phyloP scores from a whole-genome alignment of 164 flowering plant species.

The Taxillus chinensis region DNA sequence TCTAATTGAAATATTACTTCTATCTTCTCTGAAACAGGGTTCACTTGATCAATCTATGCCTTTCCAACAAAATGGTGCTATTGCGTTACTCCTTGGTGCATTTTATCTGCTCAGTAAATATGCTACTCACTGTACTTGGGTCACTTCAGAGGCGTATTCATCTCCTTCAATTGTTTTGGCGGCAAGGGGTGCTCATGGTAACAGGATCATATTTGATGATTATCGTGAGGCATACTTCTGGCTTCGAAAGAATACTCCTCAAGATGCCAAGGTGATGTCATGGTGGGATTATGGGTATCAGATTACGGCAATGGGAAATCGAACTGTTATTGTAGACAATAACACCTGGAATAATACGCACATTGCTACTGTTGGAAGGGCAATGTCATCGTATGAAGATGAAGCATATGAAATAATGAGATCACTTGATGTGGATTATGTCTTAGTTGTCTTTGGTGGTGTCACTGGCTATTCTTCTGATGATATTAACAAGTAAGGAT shows the following conservation, averaged over 20 bases:
- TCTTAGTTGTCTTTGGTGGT: constrained; percentile 97
- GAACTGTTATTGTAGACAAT: constrained; percentile 95
- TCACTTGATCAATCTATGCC: constrained; percentile 75
- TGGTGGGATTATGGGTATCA: constrained; percentile 99
- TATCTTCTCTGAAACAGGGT: constrained; percentile 34
- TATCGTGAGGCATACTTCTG: constrained; percentile 98
- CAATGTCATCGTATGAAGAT: constrained; percentile 97
- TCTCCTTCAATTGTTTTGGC: constrained; percentile 98
- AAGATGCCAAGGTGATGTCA: constrained; percentile 96
- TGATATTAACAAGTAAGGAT: constrained; percentile 98
- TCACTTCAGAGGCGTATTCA: constrained; percentile 98
- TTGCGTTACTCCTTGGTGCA: constrained; percentile 79
- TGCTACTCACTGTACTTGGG: constrained; percentile 96
- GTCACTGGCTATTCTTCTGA: constrained; percentile 99
- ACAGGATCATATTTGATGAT: constrained; percentile 92
- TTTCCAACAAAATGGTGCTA: constrained; percentile 74
- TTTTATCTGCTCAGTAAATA: constrained; percentile 83
- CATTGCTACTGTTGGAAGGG: constrained; percentile 98
- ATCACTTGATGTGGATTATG: constrained; percentile 93
- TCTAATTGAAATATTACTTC: neutral
- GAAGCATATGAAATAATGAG: constrained; percentile 96
- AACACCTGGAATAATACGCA: constrained; percentile 99
- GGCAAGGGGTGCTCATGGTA: constrained; percentile 95
- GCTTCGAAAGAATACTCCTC: constrained; percentile 96
- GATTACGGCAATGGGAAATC: constrained; percentile 98